Evolutionary conservation across 208 protist species (phyloP), one percentile per base, ranked within the genome.

Genomic region (Leishmania gerbilli): DNA sequence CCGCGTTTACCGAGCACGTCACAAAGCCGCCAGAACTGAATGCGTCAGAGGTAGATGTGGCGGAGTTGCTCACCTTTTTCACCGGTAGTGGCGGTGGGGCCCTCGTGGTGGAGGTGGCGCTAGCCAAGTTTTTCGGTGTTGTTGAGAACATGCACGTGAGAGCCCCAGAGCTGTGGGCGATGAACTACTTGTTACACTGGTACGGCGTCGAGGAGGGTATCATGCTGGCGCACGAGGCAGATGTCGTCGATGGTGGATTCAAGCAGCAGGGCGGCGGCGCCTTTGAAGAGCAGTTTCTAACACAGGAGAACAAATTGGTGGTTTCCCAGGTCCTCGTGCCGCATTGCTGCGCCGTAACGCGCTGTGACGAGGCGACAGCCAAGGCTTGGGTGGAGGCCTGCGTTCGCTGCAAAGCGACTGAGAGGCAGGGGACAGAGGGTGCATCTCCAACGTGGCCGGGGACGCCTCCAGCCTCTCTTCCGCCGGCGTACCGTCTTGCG

Each of bases 231-330:
- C 79, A 83, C 71, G 69, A 72, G 15, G 77, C 37, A 11, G 84
- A 87, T 53, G 84, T 84, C 2, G 60, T 81, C 19, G 74, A 87
- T 53, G 84, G 84, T 31, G 76, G 47, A 11, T 55, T 79, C 24
- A 74, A 79, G 64, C 40, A 58, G 27, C 68, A 58, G 19, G 21
- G 31, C 49, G 84, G 84, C 1, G 62, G 53, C 45, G 24, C 37
- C 19, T 87, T 87, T 65, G 84, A 87, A n/a, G 79, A 67, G 9
- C 21, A 58, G 17, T 60, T 51, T 40, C 8, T 83, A 2, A 40
- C 45, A 6, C 24, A 64, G 49, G 64, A 83, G 55, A 58, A 55
- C 27, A 7, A 42, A 19, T 1, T 6, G 4, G 37, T 84, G 51
- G 67, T 62, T 6, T 37, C 55, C 31, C 84, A 83, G 60, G 71